These are phyloP conservation scores for Plectosphaerella plurivora DNA, from an alignment of 2,329 filamentous ascomycete genomes.

Conservation along the genomic window DNA sequence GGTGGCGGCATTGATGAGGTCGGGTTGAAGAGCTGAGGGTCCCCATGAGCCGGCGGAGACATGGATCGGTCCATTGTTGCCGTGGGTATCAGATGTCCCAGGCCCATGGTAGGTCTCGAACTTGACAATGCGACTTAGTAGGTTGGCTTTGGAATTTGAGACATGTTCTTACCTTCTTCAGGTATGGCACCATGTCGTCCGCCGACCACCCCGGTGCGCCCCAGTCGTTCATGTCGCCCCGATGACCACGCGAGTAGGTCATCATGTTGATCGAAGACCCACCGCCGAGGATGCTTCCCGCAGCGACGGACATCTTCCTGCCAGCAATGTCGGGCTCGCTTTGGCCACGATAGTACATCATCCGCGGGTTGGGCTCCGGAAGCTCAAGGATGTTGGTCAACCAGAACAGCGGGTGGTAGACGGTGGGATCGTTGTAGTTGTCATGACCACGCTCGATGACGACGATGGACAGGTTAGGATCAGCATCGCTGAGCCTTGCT, in stretches of 20 bases:
- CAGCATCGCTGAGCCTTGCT: slow-evolving; percentile 17
- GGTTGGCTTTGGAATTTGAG: background rate
- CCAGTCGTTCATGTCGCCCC: slow-evolving; percentile 27
- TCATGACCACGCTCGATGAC: slow-evolving; percentile 21
- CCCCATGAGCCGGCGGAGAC: slow-evolving; percentile 41
- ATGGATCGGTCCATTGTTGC: slow-evolving; percentile 42
- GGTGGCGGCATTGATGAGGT: slow-evolving; percentile 39
- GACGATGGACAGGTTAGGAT: slow-evolving; percentile 19
- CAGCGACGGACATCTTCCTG: slow-evolving; percentile 15
- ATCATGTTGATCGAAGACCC: slow-evolving; percentile 27
- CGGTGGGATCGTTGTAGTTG: slow-evolving; percentile 17
- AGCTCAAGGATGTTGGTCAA: slow-evolving; percentile 5
- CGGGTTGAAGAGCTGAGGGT: slow-evolving; percentile 29
- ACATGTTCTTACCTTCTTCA: slow-evolving; percentile 21
- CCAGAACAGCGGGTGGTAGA: slow-evolving; percentile 18
- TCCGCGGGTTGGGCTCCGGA: slow-evolving; percentile 6
- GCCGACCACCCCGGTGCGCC: slow-evolving; percentile 25
- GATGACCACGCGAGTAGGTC: slow-evolving; percentile 25
- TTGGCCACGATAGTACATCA: slow-evolving; percentile 16
- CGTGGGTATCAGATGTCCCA: slow-evolving; percentile 36
- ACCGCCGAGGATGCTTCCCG: slow-evolving; percentile 23
- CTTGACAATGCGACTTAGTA: slow-evolving; percentile 13
- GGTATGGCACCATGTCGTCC: slow-evolving; percentile 22
- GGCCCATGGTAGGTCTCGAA: slow-evolving; percentile 43
- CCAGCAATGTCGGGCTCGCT: slow-evolving; percentile 16